phyloP scores from a whole-genome alignment of 768 basidiomycete genomes.

The Leccinum subtestaceum region DNA sequence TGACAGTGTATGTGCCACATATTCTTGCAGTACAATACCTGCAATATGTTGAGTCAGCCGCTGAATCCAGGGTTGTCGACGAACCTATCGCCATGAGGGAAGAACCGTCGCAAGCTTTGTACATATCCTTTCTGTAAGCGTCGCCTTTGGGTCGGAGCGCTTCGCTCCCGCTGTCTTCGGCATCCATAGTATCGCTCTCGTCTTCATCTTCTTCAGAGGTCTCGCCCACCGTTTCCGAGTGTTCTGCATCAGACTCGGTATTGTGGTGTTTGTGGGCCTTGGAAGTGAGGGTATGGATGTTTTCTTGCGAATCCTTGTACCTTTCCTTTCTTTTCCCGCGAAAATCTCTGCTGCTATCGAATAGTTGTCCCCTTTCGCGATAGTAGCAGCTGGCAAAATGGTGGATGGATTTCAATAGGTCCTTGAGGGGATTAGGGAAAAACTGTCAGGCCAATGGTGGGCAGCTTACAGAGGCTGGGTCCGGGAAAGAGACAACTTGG shows the following conservation, averaged over 20 bases:
- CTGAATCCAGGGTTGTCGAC: slow-evolving; percentile 13
- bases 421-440: slow-evolving; percentile 35
- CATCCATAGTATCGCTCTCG: slow-evolving; percentile 5
- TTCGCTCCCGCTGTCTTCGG: slow-evolving; percentile 9
- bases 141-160: slow-evolving; percentile 5
- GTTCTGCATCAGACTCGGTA: slow-evolving; percentile 9
- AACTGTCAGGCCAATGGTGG: neutral
- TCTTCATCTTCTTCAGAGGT: slow-evolving; percentile 16
- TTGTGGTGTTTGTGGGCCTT: neutral
- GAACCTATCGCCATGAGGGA: slow-evolving; percentile 70
- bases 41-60: neutral
- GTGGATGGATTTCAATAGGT: slow-evolving; percentile 51
- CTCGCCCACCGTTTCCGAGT: slow-evolving; percentile 16
- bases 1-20: slow-evolving; percentile 41
- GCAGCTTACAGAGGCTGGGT: slow-evolving; percentile 52
- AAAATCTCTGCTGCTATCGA: slow-evolving; percentile 47
- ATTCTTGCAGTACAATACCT: slow-evolving; percentile 73
- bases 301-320: slow-evolving; percentile 12
- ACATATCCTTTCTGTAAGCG: slow-evolving; percentile 54
- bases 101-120: slow-evolving; percentile 69
- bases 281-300: slow-evolving; percentile 23
- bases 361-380: slow-evolving; percentile 55
- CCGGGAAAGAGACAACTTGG: slow-evolving; percentile 20
- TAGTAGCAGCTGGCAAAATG: slow-evolving; percentile 57
- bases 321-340: slow-evolving; percentile 42